Percentiles rank a stretch among this genome's conserved stretches.
Conservation (phyloP, 148 eudicot genomes). For the Rhododendron ovatum region DNA sequence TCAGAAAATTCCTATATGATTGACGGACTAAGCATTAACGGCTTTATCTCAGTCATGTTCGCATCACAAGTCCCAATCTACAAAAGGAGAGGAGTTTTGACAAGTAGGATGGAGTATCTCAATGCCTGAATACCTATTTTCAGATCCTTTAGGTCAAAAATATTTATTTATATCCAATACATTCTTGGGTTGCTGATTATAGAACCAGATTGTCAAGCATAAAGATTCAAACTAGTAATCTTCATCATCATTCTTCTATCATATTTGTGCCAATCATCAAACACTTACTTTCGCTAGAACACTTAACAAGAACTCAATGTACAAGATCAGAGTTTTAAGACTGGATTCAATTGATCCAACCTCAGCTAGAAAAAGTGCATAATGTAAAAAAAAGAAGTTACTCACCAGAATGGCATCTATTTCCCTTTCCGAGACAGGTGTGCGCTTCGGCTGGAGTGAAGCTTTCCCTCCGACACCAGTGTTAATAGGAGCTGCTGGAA, state of each 20-base stretch:
- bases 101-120: not conserved
- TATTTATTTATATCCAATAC: not conserved
- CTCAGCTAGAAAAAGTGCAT: not conserved
- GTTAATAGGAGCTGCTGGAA: constrained; percentile 42
- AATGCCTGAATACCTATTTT: not conserved
- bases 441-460: constrained; percentile 74
- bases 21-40: no score
- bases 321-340: not conserved
- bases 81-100: not conserved
- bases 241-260: not conserved
- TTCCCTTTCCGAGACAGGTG: constrained; percentile 56
- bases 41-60: not conserved
- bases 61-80: not conserved
- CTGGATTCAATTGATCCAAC: not conserved
- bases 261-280: not conserved
- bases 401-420: constrained; percentile 68
- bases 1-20: not conserved
- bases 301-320: not conserved
- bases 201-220: not conserved
- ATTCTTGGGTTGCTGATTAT: not conserved
- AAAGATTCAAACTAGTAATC: not conserved
- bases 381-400: not conserved
- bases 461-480: constrained; percentile 55
- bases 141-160: not conserved
- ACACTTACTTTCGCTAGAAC: not conserved